These are phyloP conservation scores for Haplosporangium sp. DNA, from an alignment of 371 early-diverging fungal species.

Conservation along the genomic window DNA sequence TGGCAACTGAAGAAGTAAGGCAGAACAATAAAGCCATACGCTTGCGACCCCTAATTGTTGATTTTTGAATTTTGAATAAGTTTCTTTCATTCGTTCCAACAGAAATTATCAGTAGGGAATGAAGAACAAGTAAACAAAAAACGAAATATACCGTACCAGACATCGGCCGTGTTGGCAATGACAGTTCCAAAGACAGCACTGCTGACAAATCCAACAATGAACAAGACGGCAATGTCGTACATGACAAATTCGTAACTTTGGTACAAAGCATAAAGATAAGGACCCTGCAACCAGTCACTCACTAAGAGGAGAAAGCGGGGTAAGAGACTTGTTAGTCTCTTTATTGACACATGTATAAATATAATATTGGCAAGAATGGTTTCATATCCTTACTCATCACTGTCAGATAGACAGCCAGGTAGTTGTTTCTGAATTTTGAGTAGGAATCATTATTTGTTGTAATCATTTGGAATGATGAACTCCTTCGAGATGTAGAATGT, in stretches of 20 bases:
- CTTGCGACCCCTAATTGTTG: slow-evolving; percentile 70
- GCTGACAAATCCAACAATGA: slow-evolving; percentile 80
- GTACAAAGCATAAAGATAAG: slow-evolving; percentile 81
- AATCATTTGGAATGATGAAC: slow-evolving; percentile 16
- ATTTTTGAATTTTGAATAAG: too few relatives aligned
- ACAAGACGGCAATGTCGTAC: slow-evolving; percentile 73
- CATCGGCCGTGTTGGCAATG: slow-evolving; percentile 80
- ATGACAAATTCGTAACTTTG: slow-evolving; percentile 69
- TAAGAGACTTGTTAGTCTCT: background rate
- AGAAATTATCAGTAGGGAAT: too few relatives aligned
- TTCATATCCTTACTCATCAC: slow-evolving; percentile 66
- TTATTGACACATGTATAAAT: too few relatives aligned
- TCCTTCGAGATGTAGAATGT: background rate
- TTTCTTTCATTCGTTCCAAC: too few relatives aligned
- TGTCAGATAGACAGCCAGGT: slow-evolving; percentile 71
- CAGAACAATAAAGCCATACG: slow-evolving; percentile 74
- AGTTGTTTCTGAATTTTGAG: slow-evolving; percentile 58
- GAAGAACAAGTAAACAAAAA: too few relatives aligned
- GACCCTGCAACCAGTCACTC: slow-evolving; percentile 83
- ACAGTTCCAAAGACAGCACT: slow-evolving; percentile 81
- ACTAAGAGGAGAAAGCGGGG: slow-evolving; percentile 51
- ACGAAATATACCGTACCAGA: slow-evolving; percentile 59
- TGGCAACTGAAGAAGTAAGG: slow-evolving; percentile 64
- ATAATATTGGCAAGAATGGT: background rate
- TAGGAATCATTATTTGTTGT: slow-evolving; percentile 26